A percentile compares a stretch with the other conserved stretches of the same genome.
phyloP scores from a whole-genome alignment of 2,329 filamentous ascomycete genomes.

The Aspergillus oerlinghausenensis region DNA sequence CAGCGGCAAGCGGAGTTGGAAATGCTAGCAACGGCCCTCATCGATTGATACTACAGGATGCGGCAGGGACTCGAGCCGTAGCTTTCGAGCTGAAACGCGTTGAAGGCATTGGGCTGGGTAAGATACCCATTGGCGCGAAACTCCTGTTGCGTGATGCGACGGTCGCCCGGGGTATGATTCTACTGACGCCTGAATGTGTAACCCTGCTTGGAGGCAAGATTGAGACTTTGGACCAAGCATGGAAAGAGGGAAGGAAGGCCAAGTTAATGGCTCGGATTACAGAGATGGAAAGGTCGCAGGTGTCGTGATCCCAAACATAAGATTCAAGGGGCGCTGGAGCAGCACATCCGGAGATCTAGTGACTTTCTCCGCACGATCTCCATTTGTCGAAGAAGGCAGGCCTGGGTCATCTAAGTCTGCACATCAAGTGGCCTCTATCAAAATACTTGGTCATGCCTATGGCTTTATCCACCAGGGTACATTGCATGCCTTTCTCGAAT shows the following conservation, averaged over 20 bases:
- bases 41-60: constrained; percentile 78
- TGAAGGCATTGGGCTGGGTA: constrained; percentile 57
- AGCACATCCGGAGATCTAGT: not conserved
- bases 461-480: not conserved
- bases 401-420: not conserved
- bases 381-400: not conserved
- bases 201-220: constrained; percentile 84
- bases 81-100: constrained; percentile 68
- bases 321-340: not conserved
- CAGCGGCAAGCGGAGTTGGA: constrained; percentile 11
- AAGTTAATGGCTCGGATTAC: constrained; percentile 61
- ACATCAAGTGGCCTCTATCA: not conserved
- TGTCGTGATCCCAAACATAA: not conserved
- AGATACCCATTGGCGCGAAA: constrained; percentile 72
- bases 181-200: constrained; percentile 66
- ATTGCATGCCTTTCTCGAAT: not conserved
- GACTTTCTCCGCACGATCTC: not conserved
- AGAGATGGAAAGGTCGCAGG: constrained; percentile 14
- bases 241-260: constrained; percentile 67
- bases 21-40: constrained; percentile 56
- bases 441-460: not conserved
- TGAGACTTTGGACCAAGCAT: constrained; percentile 71
- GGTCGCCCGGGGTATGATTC: constrained; percentile 68
- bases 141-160: constrained; percentile 63
- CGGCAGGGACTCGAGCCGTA: constrained; percentile 62